Percentiles rank a stretch among this genome's conserved stretches.
These are phyloP conservation scores for Mucor mucedo DNA, from an alignment of 371 early-diverging fungal genomes.

Conservation along the genomic window DNA sequence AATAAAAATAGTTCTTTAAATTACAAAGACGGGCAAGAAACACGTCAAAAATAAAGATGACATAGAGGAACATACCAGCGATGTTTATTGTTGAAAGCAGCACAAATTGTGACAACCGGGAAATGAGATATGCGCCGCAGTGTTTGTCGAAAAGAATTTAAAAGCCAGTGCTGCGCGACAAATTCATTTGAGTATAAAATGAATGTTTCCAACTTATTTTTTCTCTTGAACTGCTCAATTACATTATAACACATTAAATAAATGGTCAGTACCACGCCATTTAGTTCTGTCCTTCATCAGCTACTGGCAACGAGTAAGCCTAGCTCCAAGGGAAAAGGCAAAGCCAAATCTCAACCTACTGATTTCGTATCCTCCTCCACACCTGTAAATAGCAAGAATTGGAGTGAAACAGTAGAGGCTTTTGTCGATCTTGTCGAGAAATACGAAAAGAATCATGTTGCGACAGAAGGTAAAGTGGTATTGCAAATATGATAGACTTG, in stretches of 20 bases:
- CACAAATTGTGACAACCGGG: too few relatives aligned
- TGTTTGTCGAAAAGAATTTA: neutral
- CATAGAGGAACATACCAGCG: too few relatives aligned
- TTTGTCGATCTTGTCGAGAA: constrained; percentile 22
- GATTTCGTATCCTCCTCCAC: neutral
- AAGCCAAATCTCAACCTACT: constrained; percentile 4
- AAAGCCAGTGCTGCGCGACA: neutral
- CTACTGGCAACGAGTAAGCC: constrained; percentile 5
- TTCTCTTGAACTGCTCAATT: neutral
- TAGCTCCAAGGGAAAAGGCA: constrained; percentile 19
- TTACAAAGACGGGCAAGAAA: too few relatives aligned
- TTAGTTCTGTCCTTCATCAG: constrained; percentile 15
- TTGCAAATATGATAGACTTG: neutral
- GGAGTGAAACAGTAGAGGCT: constrained; percentile 11
- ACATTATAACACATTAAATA: neutral
- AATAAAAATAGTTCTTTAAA: too few relatives aligned
- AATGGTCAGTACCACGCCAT: constrained; percentile 3
- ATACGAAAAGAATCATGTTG: neutral
- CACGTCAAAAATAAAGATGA: too few relatives aligned
- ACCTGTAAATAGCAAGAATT: neutral
- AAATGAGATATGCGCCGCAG: too few relatives aligned
- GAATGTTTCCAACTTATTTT: neutral
- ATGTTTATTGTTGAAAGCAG: too few relatives aligned
- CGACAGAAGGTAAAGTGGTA: neutral
- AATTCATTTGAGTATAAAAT: neutral